Percentiles rank a stretch among this genome's conserved stretches.
Evolutionary conservation across 2,329 filamentous ascomycete genomes (phyloP).

Genomic region (Monilinia aucupariae): DNA sequence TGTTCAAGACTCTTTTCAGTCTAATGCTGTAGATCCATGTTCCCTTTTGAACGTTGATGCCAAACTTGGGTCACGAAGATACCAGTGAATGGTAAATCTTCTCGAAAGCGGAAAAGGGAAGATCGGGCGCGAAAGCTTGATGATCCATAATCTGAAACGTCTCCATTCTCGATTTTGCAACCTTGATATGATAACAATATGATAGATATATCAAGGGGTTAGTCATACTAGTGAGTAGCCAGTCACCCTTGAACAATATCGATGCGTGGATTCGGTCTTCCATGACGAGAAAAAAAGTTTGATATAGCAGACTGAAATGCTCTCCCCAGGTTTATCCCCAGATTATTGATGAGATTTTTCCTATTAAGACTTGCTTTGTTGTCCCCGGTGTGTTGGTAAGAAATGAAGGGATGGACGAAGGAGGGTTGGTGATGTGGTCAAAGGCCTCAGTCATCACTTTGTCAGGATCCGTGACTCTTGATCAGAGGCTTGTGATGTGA

Average conservation of each 20-base stretch:
- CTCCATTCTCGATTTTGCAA: background rate
- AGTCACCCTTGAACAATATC: too few species aligned
- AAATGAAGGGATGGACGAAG: background rate
- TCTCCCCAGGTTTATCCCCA: constrained; percentile 7
- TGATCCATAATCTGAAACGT: constrained; percentile 7
- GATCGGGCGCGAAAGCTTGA: constrained; percentile 2
- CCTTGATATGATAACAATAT: background rate
- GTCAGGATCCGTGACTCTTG: background rate
- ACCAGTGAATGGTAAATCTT: too few species aligned
- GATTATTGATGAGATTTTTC: background rate
- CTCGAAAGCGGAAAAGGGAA: constrained; percentile 1
- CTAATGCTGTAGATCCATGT: background rate
- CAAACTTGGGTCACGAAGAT: background rate
- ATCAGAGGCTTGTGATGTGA: background rate
- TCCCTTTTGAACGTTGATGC: background rate
- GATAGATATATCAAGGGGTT: background rate
- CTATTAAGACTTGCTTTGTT: background rate
- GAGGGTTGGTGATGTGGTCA: background rate
- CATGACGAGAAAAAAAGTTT: background rate
- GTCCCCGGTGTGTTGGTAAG: background rate
- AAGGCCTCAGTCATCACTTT: background rate
- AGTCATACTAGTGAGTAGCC: background rate
- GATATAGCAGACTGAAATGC: background rate
- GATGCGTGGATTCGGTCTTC: too few species aligned
- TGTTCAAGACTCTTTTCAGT: background rate